Evolutionary conservation across 768 basidiomycete genomes (phyloP).

Genomic region (Calocybe indica): DNA sequence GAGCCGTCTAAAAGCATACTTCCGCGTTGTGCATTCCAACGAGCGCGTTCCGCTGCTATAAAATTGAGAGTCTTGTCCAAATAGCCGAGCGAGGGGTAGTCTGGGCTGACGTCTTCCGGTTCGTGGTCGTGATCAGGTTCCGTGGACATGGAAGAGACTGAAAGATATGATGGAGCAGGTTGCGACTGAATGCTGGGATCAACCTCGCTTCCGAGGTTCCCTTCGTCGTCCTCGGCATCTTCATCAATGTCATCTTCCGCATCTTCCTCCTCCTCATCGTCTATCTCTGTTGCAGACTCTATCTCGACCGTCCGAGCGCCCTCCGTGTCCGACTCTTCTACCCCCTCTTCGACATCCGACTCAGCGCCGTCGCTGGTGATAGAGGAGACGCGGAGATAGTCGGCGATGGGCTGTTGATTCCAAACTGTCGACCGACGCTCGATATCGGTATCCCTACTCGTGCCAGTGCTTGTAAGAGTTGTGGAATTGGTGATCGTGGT

Average conservation of each 20-base stretch:
- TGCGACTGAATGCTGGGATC: neutral
- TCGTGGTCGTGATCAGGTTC: neutral
- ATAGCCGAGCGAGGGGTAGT: constrained; percentile 58
- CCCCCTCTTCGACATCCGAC: neutral
- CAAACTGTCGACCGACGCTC: constrained; percentile 56
- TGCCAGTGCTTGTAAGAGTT: constrained; percentile 20
- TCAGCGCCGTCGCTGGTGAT: neutral
- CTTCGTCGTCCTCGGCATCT: neutral
- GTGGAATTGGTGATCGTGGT: constrained; percentile 18
- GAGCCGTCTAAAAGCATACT: constrained; percentile 3
- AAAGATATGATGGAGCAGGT: constrained; percentile 8
- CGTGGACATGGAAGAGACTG: neutral
- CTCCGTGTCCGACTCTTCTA: constrained; percentile 22
- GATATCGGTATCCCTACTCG: constrained; percentile 7
- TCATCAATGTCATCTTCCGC: constrained; percentile 1
- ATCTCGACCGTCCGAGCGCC: constrained; percentile 35
- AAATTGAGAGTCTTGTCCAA: constrained; percentile 74
- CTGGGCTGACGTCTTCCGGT: neutral
- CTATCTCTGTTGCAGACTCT: constrained; percentile 13
- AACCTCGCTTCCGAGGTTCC: neutral
- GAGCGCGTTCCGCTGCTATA: constrained; percentile 63
- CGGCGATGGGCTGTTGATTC: constrained; percentile 51
- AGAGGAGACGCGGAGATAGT: constrained; percentile 38
- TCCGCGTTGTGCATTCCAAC: constrained; percentile 42
- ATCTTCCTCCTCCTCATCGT: neutral